Evolutionary conservation across 352 stramenopile species (phyloP), one percentile per base, ranked within the genome.

Genomic region (Globisporangium alternatum): DNA sequence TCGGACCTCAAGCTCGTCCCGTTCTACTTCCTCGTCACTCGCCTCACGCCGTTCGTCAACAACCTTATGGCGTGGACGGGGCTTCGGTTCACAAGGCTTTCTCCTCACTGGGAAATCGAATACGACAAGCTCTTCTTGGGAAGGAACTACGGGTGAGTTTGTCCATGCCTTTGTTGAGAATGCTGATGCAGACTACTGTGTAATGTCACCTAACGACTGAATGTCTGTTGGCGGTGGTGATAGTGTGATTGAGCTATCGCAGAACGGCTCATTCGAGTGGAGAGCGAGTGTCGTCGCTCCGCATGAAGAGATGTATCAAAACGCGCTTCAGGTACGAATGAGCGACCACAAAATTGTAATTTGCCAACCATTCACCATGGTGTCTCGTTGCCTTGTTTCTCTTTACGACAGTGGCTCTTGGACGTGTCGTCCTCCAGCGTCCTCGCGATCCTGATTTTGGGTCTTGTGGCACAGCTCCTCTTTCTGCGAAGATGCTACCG

Each of bases 91-190:
- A 62, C 37, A 59, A 21, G 63, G 25, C 30, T 48, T 30, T 28
- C 52, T 13, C 8, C 31, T 12, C 59, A 65, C 13, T 91, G 74
- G 81, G 48, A 60, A 39, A 66, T 86, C 37, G 57, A 70, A 5
- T 77, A 68, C 10, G 70, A 77, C 9, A 59, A 70, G 4, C 70
- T 86, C 4, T 90, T 77, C 58, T 70, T 90, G 6, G 83, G 83
- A 6, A 71, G 79, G 5, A 91, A 91, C 65, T 91, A 88, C 56
- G 80, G 77, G 78, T 91, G 62, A 45, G 72, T 62, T 39, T 61
- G 41, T 35, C 10, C 17, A 4, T 56, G 25, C 12, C 9, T 12
- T 13, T 41, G 17, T 12, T 45, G 17, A 4, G 17, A 8, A n/a
- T 41, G 9, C 19, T 59, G 37, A 45, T 58, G 25, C 15, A 28